Evolutionary conservation across 306 rosid species (phyloP).

Genomic region (peach (Prunus persica)): DNA sequence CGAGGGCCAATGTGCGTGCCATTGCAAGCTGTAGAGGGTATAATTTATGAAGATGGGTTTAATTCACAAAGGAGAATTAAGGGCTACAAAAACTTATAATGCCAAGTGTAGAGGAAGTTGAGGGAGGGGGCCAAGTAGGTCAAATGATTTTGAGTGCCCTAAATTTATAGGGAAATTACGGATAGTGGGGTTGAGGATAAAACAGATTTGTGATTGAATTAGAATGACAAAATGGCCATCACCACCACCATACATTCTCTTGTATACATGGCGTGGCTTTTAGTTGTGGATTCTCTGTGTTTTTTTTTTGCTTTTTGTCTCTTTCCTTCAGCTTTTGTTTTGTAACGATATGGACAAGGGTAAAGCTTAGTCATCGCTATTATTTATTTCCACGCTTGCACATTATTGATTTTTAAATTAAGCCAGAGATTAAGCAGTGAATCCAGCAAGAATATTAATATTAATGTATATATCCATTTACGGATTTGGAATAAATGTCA

Average conservation of each 20-base stretch:
- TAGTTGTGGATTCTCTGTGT: background rate
- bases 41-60: background rate
- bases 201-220: background rate
- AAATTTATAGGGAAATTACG: conserved; percentile 18
- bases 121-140: background rate
- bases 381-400: conserved; percentile 32
- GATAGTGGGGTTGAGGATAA: conserved; percentile 8
- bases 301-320: background rate
- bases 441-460: background rate
- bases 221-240: background rate
- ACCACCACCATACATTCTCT: background rate
- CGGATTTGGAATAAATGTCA: conserved; percentile 2
- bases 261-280: background rate
- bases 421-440: background rate
- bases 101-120: background rate
- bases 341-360: background rate
- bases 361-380: conserved; percentile 32
- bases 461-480: background rate
- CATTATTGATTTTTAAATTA: too few relatives aligned
- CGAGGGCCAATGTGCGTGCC: background rate
- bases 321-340: background rate
- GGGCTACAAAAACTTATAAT: background rate
- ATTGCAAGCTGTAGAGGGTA: background rate
- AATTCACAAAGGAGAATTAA: background rate
- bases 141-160: background rate